A percentile compares a stretch with the other conserved stretches of the same genome.
phyloP scores from a whole-genome alignment of 2,329 filamentous ascomycete genomes.

The Escovopsis weberi region DNA sequence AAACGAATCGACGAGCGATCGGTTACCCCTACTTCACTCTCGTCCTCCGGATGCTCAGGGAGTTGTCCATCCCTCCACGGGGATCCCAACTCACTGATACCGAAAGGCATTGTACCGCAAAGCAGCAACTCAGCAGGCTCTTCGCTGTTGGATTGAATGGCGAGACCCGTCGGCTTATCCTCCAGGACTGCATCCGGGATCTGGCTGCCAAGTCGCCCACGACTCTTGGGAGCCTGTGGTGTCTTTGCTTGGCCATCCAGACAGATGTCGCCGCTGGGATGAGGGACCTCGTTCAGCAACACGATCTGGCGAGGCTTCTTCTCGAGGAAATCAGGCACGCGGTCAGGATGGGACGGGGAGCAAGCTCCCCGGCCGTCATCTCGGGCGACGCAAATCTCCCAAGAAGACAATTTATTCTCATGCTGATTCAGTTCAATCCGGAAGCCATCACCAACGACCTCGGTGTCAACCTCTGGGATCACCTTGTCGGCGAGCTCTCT shows the following conservation, averaged over 20 bases:
- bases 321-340: conserved; percentile 50
- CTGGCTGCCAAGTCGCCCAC: conserved; percentile 48
- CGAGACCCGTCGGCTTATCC: conserved; percentile 47
- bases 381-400: conserved; percentile 33
- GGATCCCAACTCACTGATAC: conserved; percentile 41
- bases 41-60: conserved; percentile 53
- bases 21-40: conserved; percentile 33
- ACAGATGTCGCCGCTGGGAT: conserved; percentile 36
- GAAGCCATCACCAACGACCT: conserved; percentile 46
- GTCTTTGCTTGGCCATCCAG: conserved; percentile 37
- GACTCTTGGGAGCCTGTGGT: conserved; percentile 59
- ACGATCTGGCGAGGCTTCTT: conserved; percentile 45
- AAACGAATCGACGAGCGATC: conserved; percentile 18
- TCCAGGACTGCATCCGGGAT: conserved; percentile 51
- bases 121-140: conserved; percentile 45
- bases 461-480: conserved; percentile 53
- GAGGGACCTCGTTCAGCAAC: conserved; percentile 41
- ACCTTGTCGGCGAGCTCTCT: conserved; percentile 52
- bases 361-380: conserved; percentile 29
- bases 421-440: conserved; percentile 46
- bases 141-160: conserved; percentile 37
- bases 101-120: conserved; percentile 50
- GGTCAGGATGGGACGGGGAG: conserved; percentile 16
- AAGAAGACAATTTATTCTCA: conserved; percentile 41
- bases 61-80: conserved; percentile 45